Base-by-base conservation (phyloP, 2,329 filamentous ascomycete genomes). In the Catunica adiposa region DNA sequence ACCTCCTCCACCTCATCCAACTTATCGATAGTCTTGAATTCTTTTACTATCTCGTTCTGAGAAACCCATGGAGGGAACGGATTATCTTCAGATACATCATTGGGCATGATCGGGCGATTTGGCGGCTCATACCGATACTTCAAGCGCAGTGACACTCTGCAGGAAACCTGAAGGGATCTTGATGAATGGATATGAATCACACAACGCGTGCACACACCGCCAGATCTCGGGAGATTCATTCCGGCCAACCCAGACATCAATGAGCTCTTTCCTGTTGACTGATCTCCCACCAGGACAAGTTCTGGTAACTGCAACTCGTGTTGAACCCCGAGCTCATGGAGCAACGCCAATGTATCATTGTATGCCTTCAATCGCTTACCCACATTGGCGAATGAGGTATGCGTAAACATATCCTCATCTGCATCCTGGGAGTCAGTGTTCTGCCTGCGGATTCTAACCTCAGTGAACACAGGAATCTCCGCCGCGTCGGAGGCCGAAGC, bases 201-300 rank as follows among this genome's bases (percentile, higher is more conserved):
- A 57, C 86, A 94, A 0, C 84, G 71, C 0, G 89, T 95, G 63
- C 89, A 94, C 0, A 83, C 85, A 0, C 83, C 84, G 3, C 78
- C 76, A 42, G 76, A 79, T 1, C 83, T 75, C 0, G 87, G 87
- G 0, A 90, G 77, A 20, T 81, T 80, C 23, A 92, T 82, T 3
- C 82, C 84, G 0, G 76, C 73, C 50, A 85, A 76, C 0, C 78
- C 81, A 11, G 81, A 81, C 75, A 78, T 78, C 3, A 78, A 63
- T 26, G 71, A 88, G 0, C 82, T 88, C 64, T 95, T 95, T 0
- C 89, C 89, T 0, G 87, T 84, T 0, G 80, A 86, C 63, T 95
- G 89, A 51, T 94, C 88, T 0, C 89, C 89, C 0, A 94, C 80
- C 0, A 94, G 78, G 4, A 90, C 84, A 8, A 94, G 80, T 61